A percentile compares a stretch with the other conserved stretches of the same genome.
phyloP scores from a whole-genome alignment of 2,329 filamentous ascomycete genomes.

The Pseudonectria buxi region DNA sequence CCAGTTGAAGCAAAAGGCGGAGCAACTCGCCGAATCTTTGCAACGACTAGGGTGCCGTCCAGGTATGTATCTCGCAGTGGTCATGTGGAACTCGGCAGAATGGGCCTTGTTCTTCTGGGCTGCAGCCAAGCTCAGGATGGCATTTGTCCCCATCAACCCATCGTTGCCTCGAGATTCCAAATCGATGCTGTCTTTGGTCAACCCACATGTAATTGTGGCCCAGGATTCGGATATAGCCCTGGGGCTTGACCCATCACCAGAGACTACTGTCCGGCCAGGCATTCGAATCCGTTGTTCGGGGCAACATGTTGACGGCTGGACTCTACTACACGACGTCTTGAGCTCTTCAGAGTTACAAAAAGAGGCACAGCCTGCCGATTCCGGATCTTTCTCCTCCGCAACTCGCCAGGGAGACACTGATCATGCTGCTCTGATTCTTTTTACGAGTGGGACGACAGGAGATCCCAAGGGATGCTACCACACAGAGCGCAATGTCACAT shows the following conservation, averaged over 20 bases:
- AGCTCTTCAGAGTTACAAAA: background rate
- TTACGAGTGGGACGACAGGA: conserved; percentile 45
- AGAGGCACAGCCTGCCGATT: background rate
- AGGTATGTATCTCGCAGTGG: conserved; percentile 24
- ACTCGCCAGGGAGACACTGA: conserved; percentile 1
- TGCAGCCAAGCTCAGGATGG: conserved; percentile 26
- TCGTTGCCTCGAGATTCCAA: conserved; percentile 17
- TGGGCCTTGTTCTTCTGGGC: conserved; percentile 33
- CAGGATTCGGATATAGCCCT: conserved; percentile 22
- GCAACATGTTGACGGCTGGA: conserved; percentile 13
- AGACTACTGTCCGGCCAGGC: background rate
- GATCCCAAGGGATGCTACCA: conserved; percentile 39
- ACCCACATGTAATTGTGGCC: conserved; percentile 25
- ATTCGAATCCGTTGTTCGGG: conserved; percentile 21
- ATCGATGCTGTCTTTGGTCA: conserved; percentile 15
- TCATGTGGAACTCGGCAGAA: conserved; percentile 32
- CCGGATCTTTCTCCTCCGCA: too few relatives aligned
- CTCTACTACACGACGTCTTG: conserved; percentile 9
- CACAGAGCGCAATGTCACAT: conserved; percentile 33
- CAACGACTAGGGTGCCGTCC: conserved; percentile 15
- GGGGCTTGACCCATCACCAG: conserved; percentile 11
- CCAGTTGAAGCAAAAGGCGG: conserved; percentile 18
- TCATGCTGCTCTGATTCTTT: conserved; percentile 34
- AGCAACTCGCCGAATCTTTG: conserved; percentile 20
- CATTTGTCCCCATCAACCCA: conserved; percentile 30